These are phyloP conservation scores for Aspergillus hiratsukae DNA, from an alignment of 2,329 filamentous ascomycete species.

Conservation along the genomic window DNA sequence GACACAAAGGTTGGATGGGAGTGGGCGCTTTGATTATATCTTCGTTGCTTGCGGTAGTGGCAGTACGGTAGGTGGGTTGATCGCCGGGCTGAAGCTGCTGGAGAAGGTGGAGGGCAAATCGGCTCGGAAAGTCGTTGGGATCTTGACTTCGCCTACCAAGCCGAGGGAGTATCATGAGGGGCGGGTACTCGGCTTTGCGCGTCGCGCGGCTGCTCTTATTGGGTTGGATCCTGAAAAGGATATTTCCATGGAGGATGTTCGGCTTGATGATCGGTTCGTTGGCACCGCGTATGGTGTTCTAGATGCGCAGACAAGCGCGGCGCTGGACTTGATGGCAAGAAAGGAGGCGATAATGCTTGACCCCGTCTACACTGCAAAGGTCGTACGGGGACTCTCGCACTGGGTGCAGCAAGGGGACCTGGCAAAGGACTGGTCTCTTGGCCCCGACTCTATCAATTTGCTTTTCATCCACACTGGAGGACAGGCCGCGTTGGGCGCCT, in stretches of 20 bases:
- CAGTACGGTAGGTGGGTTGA: conserved; percentile 31
- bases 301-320: conserved; percentile 20
- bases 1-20: conserved; percentile 12
- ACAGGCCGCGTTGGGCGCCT: conserved; percentile 31
- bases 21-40: conserved; percentile 28
- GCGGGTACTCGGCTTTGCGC: conserved; percentile 27
- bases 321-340: conserved; percentile 22
- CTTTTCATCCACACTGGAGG: conserved; percentile 38
- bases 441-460: conserved; percentile 22
- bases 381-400: conserved; percentile 24
- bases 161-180: conserved; percentile 25
- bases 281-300: conserved; percentile 30
- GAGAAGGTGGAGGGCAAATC: conserved; percentile 16
- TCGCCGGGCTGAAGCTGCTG: conserved; percentile 32
- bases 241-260: conserved; percentile 26
- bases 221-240: conserved; percentile 24
- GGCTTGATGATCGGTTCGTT: conserved; percentile 29
- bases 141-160: conserved; percentile 31
- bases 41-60: conserved; percentile 36
- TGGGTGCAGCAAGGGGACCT: conserved; percentile 21
- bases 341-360: conserved; percentile 29
- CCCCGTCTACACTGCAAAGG: conserved; percentile 35
- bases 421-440: conserved; percentile 8
- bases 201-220: conserved; percentile 22
- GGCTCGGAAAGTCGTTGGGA: conserved; percentile 25